Evolutionary conservation across 2,329 filamentous ascomycete genomes (phyloP).

Genomic region (Botrytis fragariae): DNA sequence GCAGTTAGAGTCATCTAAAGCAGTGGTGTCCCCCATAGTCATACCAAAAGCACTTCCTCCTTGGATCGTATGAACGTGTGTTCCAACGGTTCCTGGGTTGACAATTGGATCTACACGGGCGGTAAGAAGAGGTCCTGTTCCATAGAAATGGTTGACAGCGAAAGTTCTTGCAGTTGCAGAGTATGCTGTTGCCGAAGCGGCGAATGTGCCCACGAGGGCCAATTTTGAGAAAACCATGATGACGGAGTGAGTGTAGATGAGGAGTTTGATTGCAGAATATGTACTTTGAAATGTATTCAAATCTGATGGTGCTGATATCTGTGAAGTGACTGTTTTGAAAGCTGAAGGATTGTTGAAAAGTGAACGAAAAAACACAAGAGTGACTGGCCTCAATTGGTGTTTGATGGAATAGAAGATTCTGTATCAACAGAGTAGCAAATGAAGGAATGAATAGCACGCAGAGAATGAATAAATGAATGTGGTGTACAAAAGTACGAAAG

Average conservation of each 20-base stretch:
- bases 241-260: conserved; percentile 2
- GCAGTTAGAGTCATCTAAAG: conserved; percentile 60
- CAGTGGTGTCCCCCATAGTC: conserved; percentile 57
- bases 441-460: conserved; percentile 28
- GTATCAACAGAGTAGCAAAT: conserved; percentile 22
- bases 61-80: conserved; percentile 72
- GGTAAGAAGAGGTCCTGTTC: conserved; percentile 58
- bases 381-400: conserved; percentile 32
- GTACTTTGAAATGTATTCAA: conserved; percentile 10
- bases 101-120: conserved; percentile 77
- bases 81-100: conserved; percentile 55
- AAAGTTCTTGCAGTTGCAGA: conserved; percentile 48
- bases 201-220: conserved; percentile 28
- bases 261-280: background rate
- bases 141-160: conserved; percentile 70
- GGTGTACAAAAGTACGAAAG: conserved; percentile 9
- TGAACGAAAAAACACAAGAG: conserved; percentile 31
- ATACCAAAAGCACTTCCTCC: conserved; percentile 57
- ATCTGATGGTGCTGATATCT: background rate
- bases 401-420: conserved; percentile 11
- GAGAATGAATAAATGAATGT: conserved; percentile 12
- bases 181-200: conserved; percentile 29
- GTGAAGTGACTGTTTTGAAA: conserved; percentile 28
- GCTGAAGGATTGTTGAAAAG: conserved; percentile 23
- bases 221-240: conserved; percentile 34